These are phyloP conservation scores for Symbiotaphrina buchneri DNA, from an alignment of 495 filamentous ascomycete species.

Conservation along the genomic window DNA sequence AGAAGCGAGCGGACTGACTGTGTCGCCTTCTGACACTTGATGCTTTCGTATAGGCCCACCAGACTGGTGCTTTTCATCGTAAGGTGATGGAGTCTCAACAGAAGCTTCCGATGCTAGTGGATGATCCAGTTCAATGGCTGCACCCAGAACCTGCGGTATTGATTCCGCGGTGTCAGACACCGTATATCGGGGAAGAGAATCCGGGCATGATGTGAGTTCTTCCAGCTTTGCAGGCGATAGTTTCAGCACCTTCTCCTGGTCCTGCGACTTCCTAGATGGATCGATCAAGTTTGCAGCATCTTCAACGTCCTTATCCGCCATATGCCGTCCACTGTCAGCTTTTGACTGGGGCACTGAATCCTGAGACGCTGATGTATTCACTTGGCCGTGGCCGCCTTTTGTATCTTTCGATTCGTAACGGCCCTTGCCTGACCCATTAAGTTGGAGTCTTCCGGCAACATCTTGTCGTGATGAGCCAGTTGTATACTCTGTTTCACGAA, in stretches of 20 bases:
- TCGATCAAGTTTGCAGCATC: background rate
- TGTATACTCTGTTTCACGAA: conserved; percentile 1
- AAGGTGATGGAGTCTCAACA: too few species aligned
- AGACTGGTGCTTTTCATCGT: too few species aligned
- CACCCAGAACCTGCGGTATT: too few species aligned
- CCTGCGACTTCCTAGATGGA: conserved; percentile 1
- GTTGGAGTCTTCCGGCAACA: too few species aligned
- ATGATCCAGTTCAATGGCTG: too few species aligned
- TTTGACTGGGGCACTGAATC: background rate
- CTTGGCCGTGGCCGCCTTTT: background rate
- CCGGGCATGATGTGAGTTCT: conserved; percentile 20
- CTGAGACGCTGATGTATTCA: background rate
- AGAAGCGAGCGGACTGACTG: too few species aligned
- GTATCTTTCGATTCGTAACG: background rate
- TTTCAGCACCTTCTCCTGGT: conserved; percentile 20
- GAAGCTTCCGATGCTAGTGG: too few species aligned
- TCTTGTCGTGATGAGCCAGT: too few species aligned
- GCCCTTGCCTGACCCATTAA: background rate
- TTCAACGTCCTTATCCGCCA: background rate
- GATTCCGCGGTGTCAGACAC: background rate
- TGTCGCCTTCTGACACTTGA: too few species aligned
- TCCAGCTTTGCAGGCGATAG: conserved; percentile 32
- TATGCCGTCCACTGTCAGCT: background rate
- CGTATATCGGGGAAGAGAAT: too few species aligned
- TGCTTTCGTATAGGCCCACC: too few species aligned